phyloP scores from a whole-genome alignment of 108 stramenopile genomes.

The Licmophora abbreviata region DNA sequence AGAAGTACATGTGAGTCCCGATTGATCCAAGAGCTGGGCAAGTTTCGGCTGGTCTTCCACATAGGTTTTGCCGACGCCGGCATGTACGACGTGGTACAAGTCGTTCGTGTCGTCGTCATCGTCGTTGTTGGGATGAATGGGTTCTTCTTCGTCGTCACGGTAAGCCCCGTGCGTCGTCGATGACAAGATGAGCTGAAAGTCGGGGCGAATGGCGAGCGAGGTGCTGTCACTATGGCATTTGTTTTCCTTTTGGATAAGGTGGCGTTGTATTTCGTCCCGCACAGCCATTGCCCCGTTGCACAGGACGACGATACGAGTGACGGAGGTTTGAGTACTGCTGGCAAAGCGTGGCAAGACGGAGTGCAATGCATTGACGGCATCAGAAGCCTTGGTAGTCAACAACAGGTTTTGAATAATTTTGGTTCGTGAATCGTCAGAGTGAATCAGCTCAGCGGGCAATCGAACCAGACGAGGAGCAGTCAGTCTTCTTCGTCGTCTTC shows the following conservation, averaged over 20 bases:
- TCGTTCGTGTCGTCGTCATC: constrained; percentile 8
- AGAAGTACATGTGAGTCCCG: constrained; percentile 18
- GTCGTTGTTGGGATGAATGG: background rate
- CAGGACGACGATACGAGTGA: constrained; percentile 18
- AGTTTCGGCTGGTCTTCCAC: constrained; percentile 7
- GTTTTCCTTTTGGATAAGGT: constrained; percentile 1
- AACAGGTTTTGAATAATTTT: constrained; percentile 24
- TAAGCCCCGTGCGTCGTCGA: constrained; percentile 44
- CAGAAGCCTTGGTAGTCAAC: constrained; percentile 41
- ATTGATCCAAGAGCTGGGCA: constrained; percentile 14
- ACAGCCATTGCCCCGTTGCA: constrained; percentile 53
- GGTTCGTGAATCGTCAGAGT: constrained; percentile 4
- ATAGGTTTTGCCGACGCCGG: constrained; percentile 35
- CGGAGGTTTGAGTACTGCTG: no score
- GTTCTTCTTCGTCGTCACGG: constrained; percentile 5
- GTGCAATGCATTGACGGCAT: constrained; percentile 28
- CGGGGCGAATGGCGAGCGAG: background rate
- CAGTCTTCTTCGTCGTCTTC: background rate
- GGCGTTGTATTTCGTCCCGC: constrained; percentile 23
- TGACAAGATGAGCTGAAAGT: constrained; percentile 17
- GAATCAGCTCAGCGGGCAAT: constrained; percentile 19
- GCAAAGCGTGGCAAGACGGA: constrained; percentile 16
- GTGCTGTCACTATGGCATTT: no score
- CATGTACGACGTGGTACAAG: constrained; percentile 28
- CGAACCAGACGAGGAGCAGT: constrained; percentile 6